These are phyloP conservation scores for Papiliotrema fonsecae DNA, from an alignment of 1,284 basidiomycete species.

Conservation along the genomic window DNA sequence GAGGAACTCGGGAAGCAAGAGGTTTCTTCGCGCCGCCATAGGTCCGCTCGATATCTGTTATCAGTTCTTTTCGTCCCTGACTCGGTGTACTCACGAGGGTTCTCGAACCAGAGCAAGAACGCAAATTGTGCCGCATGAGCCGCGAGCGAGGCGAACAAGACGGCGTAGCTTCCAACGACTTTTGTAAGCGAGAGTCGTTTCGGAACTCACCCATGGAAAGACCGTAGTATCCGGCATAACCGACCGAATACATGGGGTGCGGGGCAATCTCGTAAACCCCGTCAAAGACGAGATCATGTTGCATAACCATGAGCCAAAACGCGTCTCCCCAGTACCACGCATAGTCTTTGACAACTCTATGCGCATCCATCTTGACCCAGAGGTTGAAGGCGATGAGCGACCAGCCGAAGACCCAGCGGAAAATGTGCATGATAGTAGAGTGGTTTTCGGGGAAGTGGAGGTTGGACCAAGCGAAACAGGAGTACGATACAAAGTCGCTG, in stretches of 20 bases:
- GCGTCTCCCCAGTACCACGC: slow-evolving; percentile 98
- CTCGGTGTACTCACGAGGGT: slow-evolving; percentile 67
- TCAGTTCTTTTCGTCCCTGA: background rate
- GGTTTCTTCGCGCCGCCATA: slow-evolving; percentile 79
- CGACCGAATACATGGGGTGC: slow-evolving; percentile 60
- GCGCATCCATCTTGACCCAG: slow-evolving; percentile 98
- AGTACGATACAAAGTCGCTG: slow-evolving; percentile 92
- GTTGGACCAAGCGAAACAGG: slow-evolving; percentile 89
- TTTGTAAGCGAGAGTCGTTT: too few relatives aligned
- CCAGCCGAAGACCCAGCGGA: slow-evolving; percentile 84
- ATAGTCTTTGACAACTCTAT: slow-evolving; percentile 82
- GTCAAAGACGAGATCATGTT: slow-evolving; percentile 81
- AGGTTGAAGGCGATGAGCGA: slow-evolving; percentile 88
- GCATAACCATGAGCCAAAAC: slow-evolving; percentile 67
- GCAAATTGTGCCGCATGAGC: slow-evolving; percentile 94
- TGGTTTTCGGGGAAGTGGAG: slow-evolving; percentile 76
- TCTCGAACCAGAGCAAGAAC: slow-evolving; percentile 95
- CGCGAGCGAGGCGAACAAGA: slow-evolving; percentile 85
- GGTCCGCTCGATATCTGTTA: slow-evolving; percentile 79
- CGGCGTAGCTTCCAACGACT: slow-evolving; percentile 65
- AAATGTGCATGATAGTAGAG: slow-evolving; percentile 65
- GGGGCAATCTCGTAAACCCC: slow-evolving; percentile 80
- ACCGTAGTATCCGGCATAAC: slow-evolving; percentile 94
- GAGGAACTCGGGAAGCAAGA: slow-evolving; percentile 73
- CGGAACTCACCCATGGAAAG: slow-evolving; percentile 57